Percentiles rank a stretch among this genome's conserved stretches.
These are phyloP conservation scores for Plasmopara viticola DNA, from an alignment of 352 stramenopile genomes.

Conservation along the genomic window DNA sequence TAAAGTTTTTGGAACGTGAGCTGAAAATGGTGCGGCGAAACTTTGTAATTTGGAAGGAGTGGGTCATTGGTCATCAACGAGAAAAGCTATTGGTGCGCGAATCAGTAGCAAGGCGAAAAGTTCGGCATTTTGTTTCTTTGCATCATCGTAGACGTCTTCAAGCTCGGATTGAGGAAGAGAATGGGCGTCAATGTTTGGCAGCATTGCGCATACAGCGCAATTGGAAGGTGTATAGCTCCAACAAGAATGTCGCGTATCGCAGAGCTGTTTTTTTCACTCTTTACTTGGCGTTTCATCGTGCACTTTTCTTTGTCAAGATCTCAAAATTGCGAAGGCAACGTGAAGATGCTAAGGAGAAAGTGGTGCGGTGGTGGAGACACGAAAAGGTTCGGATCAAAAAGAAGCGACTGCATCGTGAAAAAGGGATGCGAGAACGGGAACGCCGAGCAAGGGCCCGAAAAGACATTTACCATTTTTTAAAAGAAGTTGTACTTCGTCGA, in stretches of 20 bases:
- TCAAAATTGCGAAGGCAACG: conserved; percentile 16
- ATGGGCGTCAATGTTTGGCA: conserved; percentile 3
- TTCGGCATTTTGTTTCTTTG: conserved; percentile 22
- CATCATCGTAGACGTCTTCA: conserved; percentile 8
- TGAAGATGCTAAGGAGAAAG: conserved; percentile 23
- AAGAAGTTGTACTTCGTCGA: conserved; percentile 34
- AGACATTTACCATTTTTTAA: conserved; percentile 38
- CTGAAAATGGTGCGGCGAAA: conserved; percentile 63
- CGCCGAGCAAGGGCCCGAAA: conserved; percentile 20
- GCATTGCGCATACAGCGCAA: conserved; percentile 23
- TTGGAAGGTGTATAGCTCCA: conserved; percentile 17
- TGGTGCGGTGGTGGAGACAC: conserved; percentile 44
- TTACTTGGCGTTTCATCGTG: conserved; percentile 42
- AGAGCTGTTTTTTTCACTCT: conserved; percentile 28
- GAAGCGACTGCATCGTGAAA: conserved; percentile 8
- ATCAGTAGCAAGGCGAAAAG: conserved; percentile 20
- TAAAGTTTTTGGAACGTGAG: conserved; percentile 49
- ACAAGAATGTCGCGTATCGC: background rate
- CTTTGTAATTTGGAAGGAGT: conserved; percentile 35
- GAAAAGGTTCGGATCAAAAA: conserved; percentile 11
- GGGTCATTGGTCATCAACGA: conserved; percentile 13
- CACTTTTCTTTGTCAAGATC: conserved; percentile 32
- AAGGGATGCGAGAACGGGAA: conserved; percentile 13
- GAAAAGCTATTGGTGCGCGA: conserved; percentile 22
- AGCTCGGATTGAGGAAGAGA: conserved; percentile 9